A percentile compares a stretch with the other conserved stretches of the same genome.
These are phyloP conservation scores for Phialophora expanda DNA, from an alignment of 2,329 filamentous ascomycete genomes.

Conservation along the genomic window DNA sequence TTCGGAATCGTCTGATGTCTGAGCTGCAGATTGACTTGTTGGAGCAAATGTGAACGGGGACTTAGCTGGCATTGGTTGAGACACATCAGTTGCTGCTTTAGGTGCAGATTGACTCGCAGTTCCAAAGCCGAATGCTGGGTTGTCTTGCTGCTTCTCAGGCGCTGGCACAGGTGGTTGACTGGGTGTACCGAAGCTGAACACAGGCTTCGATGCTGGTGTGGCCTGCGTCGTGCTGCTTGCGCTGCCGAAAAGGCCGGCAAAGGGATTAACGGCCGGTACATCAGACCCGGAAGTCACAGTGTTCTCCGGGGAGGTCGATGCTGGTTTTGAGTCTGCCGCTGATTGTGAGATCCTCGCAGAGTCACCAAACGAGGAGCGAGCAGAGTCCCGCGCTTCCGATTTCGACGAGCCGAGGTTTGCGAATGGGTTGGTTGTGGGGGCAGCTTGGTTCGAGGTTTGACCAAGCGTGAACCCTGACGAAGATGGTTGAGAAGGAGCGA, in stretches of 20 bases:
- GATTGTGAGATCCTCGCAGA: slow-evolving; percentile 18
- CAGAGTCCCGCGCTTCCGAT: slow-evolving; percentile 17
- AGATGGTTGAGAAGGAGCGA: slow-evolving; percentile 20
- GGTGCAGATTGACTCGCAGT: slow-evolving; percentile 4
- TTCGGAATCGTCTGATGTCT: neutral
- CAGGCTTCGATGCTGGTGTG: slow-evolving; percentile 9
- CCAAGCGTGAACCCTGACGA: slow-evolving; percentile 26
- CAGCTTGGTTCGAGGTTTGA: slow-evolving; percentile 16
- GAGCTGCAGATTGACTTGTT: slow-evolving; percentile 5
- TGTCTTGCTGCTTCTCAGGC: slow-evolving; percentile 10
- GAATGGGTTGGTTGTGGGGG: slow-evolving; percentile 22
- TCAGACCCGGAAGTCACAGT: slow-evolving; percentile 14
- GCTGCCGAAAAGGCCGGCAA: slow-evolving; percentile 28
- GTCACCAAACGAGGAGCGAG: slow-evolving; percentile 19
- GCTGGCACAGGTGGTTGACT: slow-evolving; percentile 12
- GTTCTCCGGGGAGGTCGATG: slow-evolving; percentile 23
- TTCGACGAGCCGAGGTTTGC: slow-evolving; percentile 14
- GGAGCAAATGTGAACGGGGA: slow-evolving; percentile 26
- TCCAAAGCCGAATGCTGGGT: slow-evolving; percentile 23
- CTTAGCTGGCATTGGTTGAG: slow-evolving; percentile 12
- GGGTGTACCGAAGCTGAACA: slow-evolving; percentile 16
- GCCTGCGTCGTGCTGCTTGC: neutral
- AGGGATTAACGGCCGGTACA: slow-evolving; percentile 26
- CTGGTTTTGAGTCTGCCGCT: neutral
- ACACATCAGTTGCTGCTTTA: neutral